phyloP scores from a whole-genome alignment of 305 asterid species.

The Solanum aculeatissimum region DNA sequence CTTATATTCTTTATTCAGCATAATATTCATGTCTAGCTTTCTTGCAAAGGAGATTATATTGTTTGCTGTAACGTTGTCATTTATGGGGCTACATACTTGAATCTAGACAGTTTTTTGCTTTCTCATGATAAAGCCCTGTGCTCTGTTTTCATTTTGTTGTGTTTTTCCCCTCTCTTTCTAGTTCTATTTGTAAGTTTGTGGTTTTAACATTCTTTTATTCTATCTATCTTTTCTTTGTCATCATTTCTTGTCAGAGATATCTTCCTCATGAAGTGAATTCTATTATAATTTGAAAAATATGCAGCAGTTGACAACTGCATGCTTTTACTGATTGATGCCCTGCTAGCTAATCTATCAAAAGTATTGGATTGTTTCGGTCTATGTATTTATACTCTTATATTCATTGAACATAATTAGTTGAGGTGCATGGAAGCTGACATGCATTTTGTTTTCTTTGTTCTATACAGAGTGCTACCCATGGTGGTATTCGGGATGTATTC shows the following conservation, averaged over 20 bases:
- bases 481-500: conserved; percentile 53
- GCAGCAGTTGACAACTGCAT: not conserved
- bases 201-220: no score
- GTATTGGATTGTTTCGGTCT: not conserved
- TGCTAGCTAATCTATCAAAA: not conserved
- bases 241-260: not conserved
- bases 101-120: not conserved
- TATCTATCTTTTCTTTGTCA: no score
- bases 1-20: not conserved
- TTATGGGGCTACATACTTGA: not conserved
- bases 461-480: conserved; percentile 29
- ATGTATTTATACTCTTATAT: not conserved
- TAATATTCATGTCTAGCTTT: not conserved
- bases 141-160: no score
- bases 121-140: no score
- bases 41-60: not conserved
- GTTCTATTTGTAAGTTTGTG: no score
- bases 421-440: not conserved
- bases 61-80: not conserved
- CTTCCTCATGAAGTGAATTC: not conserved
- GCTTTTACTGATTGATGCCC: not conserved
- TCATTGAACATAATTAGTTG: not conserved
- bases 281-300: not conserved
- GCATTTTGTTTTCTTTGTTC: not conserved
- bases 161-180: no score